Evolutionary conservation across 2,329 filamentous ascomycete genomes (phyloP), one percentile per base, ranked within the genome.

Genomic region (Arthrobotrys megalospora): DNA sequence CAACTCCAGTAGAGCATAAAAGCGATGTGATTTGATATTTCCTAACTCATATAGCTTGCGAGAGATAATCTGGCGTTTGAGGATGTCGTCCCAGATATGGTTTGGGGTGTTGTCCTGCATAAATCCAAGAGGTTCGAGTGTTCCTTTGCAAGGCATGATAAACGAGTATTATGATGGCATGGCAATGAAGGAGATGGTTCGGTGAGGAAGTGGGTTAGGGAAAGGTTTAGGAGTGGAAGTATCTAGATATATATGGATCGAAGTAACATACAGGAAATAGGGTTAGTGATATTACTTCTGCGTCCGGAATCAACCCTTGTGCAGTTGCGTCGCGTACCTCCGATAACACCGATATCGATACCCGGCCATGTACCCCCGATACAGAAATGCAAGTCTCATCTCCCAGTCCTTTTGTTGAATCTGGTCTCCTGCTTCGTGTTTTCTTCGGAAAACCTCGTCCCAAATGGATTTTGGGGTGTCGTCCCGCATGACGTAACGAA

Each of bases 401-500:
- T 53, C 50, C n/a, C n/a, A 34, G 28, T 24, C 28, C 8, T 21
- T 32, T 14, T 2, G 24, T 24, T 55, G 38, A n/a, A 55, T 41
- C 34, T 41, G 19, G 3, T 60, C 16, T 19, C 34, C 24, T 16
- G 50, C 50, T 0, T 28, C 24, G 21, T 55, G 45, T 38, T 43
- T 38, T 50, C 41, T 65, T 12, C 38, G 21, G 2, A 12, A 36
- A 43, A 66, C 19, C 3, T 48, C 6, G 12, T 58, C n/a, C 24
- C 21, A 58, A 6, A 58, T 34, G 3, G 12, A 16, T n/a, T 8
- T 58, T 11, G 52, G 52, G 12, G 65, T 68, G 38, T 68, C 38
- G 65, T 68, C 65, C 12, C 24, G 2, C 24, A 19, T 50, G 19
- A 52, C 41, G 47, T 53, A 68, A 2, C 24, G 2, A 28, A 28